Evolutionary conservation across 768 basidiomycete species (phyloP), one percentile per base, ranked within the genome.

Genomic region (Cystofilobasidium ferigula): DNA sequence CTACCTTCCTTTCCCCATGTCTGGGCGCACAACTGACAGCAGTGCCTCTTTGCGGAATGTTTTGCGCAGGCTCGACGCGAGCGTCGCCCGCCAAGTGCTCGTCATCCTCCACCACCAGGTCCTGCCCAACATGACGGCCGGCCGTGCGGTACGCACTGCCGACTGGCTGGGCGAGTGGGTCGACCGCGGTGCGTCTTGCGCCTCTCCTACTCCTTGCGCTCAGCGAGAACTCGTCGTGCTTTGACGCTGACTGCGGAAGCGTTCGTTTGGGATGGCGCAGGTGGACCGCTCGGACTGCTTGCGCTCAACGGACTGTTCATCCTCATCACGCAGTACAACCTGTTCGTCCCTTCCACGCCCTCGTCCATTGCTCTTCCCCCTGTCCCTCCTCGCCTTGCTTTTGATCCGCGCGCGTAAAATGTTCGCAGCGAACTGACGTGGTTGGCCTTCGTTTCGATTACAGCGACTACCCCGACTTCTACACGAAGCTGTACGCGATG

Each of bases 391-490:
- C 28, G n/a, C 64, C 54, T n/a, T 71, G 61, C 40, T 56, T 10
- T 63, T 10, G 48, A 58, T 36, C 20, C 1, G 18, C 42, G 10
- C 8, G 10, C 20, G n/a, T 9, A 22, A 32, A 16, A 34, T 12
- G 24, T 16, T 18, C 47, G 32, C 66, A 24, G 20, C 36, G 12
- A 14, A 5, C 35, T 9, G 34, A 53, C 36, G n/a, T 54, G 36
- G 24, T 7, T 3, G 35, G n/a, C 20, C 22, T 36, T 13, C 20
- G 22, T 28, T 38, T 35, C 1, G 72, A 42, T 28, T 7, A 8
- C 28, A 97, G 94, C 13, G 95, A 99, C 72, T 98, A 94, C 72
- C 93, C 95, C 2, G 86, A 85, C 14, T 97, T 99, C 77, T 99
- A 95, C 78, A 87, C 85, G 8, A 85, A 87, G 6, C 82, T 99